A percentile compares a stretch with the other conserved stretches of the same genome.
phyloP scores from a whole-genome alignment of 177 flowering plant genomes.

The Vitis hybrid region DNA sequence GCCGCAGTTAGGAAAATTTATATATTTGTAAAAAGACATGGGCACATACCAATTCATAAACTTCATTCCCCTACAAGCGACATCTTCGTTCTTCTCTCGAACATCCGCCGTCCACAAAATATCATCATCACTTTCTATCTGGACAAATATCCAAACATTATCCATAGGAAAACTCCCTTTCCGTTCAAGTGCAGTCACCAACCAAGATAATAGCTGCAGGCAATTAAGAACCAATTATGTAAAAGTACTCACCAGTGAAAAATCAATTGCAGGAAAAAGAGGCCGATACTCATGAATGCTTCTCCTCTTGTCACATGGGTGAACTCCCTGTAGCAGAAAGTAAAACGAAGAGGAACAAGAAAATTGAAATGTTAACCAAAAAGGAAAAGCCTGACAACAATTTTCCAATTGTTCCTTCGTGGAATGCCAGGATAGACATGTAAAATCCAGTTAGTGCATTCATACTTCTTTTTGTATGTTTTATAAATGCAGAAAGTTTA shows the following conservation, averaged over 20 bases:
- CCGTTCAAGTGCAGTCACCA: neutral
- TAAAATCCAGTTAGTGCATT: too few species aligned
- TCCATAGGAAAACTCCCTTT: neutral
- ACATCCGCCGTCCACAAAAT: slow-evolving; percentile 64
- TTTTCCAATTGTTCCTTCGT: neutral
- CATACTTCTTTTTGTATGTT: too few species aligned
- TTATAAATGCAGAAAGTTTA: too few species aligned
- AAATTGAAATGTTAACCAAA: neutral
- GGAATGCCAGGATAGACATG: too few species aligned
- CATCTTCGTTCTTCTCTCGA: slow-evolving; percentile 74
- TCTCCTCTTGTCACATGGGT: slow-evolving; percentile 91
- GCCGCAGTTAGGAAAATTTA: neutral
- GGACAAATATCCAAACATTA: slow-evolving; percentile 17
- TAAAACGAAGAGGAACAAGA: neutral
- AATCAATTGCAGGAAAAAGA: slow-evolving; percentile 90
- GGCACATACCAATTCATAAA: slow-evolving; percentile 69
- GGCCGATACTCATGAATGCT: slow-evolving; percentile 61
- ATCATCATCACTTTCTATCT: slow-evolving; percentile 85
- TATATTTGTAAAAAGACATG: neutral
- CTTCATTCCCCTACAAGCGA: slow-evolving; percentile 79
- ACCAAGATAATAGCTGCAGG: neutral
- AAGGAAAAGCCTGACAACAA: neutral
- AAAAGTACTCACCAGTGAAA: slow-evolving; percentile 65
- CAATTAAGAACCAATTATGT: slow-evolving; percentile 1
- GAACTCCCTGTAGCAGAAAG: slow-evolving; percentile 66